phyloP scores from a whole-genome alignment of 805 yeast species.

The Vanderwaltozyma tropicalis region DNA sequence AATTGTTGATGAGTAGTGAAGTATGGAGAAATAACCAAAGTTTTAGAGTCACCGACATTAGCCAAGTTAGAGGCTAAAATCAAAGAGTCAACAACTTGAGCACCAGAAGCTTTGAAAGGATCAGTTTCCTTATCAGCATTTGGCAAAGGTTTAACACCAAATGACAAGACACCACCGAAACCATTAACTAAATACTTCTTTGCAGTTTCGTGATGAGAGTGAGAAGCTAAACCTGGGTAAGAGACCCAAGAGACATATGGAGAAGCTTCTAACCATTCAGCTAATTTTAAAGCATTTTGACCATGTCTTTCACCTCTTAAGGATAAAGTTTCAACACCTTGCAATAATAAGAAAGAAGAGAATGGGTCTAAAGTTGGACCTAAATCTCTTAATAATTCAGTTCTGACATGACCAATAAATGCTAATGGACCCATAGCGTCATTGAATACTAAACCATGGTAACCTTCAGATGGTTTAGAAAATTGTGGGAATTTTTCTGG shows the following conservation, averaged over 20 bases:
- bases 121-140: conserved; percentile 37
- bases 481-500: conserved; percentile 88
- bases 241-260: conserved; percentile 81
- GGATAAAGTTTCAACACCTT: conserved; percentile 90
- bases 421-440: conserved; percentile 78
- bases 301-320: conserved; percentile 91
- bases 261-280: conserved; percentile 61
- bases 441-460: conserved; percentile 77
- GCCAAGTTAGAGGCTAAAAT: conserved; percentile 87
- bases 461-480: conserved; percentile 83
- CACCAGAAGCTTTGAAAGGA: conserved; percentile 68
- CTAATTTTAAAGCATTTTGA: conserved; percentile 69
- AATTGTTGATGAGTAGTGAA: conserved; percentile 94
- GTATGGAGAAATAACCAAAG: conserved; percentile 92
- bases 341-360: conserved; percentile 73
- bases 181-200: conserved; percentile 73
- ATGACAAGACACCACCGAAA: conserved; percentile 80
- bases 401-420: conserved; percentile 68
- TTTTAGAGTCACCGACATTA: conserved; percentile 93
- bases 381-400: conserved; percentile 79
- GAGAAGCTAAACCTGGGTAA: conserved; percentile 78
- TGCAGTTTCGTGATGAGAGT: conserved; percentile 68
- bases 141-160: conserved; percentile 67
- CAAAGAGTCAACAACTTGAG: conserved; percentile 72
- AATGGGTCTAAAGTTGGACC: conserved; percentile 89